Conservation (phyloP, 192 early-diverging fungal species). For the Backusella tuberculispora region DNA sequence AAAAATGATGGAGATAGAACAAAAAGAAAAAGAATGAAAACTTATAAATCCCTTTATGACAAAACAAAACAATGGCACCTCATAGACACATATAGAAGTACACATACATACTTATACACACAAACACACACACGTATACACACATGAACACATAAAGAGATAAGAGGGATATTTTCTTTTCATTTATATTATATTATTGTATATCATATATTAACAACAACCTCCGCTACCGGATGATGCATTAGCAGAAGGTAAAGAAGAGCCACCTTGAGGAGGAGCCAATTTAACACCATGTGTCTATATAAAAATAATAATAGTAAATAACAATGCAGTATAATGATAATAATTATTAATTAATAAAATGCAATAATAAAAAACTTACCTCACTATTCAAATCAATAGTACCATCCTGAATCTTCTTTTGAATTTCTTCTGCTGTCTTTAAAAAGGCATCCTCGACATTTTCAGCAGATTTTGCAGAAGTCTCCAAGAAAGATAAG, state of each 20-base stretch:
- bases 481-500: constrained; percentile 90
- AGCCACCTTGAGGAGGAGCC: constrained; percentile 56
- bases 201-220: constrained; percentile 23
- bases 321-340: not conserved
- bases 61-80: no score
- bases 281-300: constrained; percentile 64
- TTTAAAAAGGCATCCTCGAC: constrained; percentile 83
- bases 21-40: no score
- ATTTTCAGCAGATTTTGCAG: constrained; percentile 87
- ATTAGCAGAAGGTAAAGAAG: constrained; percentile 34
- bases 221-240: constrained; percentile 16
- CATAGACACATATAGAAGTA: not conserved
- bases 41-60: no score
- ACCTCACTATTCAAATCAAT: constrained; percentile 74
- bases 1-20: no score
- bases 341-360: constrained; percentile 14
- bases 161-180: not conserved
- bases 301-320: not conserved
- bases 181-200: not conserved
- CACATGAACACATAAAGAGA: not conserved
- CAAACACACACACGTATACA: not conserved
- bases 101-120: not conserved
- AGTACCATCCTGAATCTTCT: constrained; percentile 77
- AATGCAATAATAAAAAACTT: not conserved
- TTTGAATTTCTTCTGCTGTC: constrained; percentile 76